Percentiles rank a stretch among this genome's conserved stretches.
These are phyloP conservation scores for Nematocida parisii DNA, from an alignment of 371 early-diverging fungal genomes.

Conservation along the genomic window DNA sequence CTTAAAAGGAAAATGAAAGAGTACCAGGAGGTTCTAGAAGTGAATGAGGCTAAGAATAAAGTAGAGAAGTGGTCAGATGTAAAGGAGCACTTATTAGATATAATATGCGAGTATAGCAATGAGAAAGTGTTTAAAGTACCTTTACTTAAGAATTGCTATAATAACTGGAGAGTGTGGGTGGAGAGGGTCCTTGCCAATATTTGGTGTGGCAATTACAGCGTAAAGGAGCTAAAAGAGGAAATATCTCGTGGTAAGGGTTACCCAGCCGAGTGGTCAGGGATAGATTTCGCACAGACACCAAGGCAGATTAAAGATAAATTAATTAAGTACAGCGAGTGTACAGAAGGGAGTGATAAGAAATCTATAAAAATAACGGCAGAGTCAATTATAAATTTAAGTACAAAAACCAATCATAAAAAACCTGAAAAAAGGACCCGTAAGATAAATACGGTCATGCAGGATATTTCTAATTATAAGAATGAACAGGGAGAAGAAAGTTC, in stretches of 20 bases:
- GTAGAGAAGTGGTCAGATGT: background rate
- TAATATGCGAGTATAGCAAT: background rate
- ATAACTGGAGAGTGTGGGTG: background rate
- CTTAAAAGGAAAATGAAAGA: background rate
- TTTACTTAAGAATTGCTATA: background rate
- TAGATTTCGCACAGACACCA: background rate
- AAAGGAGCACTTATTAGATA: background rate
- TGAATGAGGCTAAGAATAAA: background rate
- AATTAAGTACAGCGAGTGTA: background rate
- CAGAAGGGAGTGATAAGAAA: background rate
- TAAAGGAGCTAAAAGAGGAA: background rate
- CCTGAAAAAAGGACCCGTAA: no score
- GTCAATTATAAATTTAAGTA: no score
- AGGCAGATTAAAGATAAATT: background rate
- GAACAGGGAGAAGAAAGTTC: no score
- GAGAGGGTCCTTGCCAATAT: background rate
- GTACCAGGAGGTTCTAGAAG: background rate
- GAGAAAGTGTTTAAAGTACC: background rate
- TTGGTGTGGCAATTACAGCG: background rate
- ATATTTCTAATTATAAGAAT: no score
- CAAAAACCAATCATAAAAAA: no score
- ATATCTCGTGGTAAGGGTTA: background rate
- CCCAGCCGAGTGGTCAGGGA: background rate
- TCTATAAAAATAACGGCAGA: no score
- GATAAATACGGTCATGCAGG: no score